These are phyloP conservation scores for Adansonia digitata DNA, from an alignment of 345 rosid genomes.

Conservation along the genomic window DNA sequence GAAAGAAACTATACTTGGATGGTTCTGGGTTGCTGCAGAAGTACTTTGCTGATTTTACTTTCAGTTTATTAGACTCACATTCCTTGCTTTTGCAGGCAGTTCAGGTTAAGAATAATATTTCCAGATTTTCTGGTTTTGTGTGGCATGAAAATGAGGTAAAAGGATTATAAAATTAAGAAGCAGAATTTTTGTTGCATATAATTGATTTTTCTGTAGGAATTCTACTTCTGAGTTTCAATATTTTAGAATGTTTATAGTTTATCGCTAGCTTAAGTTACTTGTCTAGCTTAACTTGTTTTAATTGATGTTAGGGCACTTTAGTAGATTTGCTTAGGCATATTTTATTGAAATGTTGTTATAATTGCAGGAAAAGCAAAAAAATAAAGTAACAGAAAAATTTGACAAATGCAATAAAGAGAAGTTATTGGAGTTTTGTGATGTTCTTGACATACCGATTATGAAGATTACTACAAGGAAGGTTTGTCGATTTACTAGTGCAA, in stretches of 20 bases:
- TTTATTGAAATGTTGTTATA: neutral
- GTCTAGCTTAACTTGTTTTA: too few species aligned
- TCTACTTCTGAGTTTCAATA: neutral
- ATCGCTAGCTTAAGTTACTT: neutral
- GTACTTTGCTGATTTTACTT: neutral
- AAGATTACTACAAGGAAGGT: constrained; percentile 79
- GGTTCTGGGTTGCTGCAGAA: constrained; percentile 2
- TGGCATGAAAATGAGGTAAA: constrained; percentile 90
- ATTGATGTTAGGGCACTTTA: neutral
- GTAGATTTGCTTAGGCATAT: neutral
- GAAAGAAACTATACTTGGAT: neutral
- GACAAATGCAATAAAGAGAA: constrained; percentile 86
- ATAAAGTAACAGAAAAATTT: constrained; percentile 68
- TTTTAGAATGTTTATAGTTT: neutral
- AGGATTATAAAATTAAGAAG: neutral
- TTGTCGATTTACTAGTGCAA: constrained; percentile 2
- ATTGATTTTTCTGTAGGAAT: neutral
- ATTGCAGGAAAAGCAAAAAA: constrained; percentile 75
- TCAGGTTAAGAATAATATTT: constrained; percentile 73
- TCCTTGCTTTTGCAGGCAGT: constrained; percentile 60
- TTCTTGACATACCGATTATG: constrained; percentile 61
- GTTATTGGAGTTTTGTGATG: constrained; percentile 73
- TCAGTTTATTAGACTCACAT: constrained; percentile 14
- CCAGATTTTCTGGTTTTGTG: constrained; percentile 84
- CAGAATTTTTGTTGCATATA: neutral